phyloP scores from a whole-genome alignment of 2,329 filamentous ascomycete species.

The Alternaria brassicicola region DNA sequence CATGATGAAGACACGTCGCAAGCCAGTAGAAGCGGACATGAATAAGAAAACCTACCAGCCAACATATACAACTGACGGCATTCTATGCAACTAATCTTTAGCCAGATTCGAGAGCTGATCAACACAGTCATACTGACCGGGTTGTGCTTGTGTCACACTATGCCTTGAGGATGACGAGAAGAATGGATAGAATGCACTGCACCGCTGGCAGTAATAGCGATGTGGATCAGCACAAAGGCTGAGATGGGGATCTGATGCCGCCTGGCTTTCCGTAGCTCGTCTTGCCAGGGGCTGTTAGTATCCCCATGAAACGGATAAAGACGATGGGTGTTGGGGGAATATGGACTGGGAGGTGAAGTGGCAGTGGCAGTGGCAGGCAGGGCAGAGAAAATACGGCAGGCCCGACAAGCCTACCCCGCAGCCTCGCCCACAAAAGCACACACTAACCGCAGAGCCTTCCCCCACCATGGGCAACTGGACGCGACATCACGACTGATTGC shows the following conservation, averaged over 20 bases:
- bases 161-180: too few relatives aligned
- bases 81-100: too few relatives aligned
- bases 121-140: too few relatives aligned
- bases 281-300: neutral
- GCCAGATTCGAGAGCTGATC: too few relatives aligned
- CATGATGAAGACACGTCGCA: neutral
- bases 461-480: slow-evolving; percentile 17
- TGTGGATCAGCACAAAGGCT: neutral
- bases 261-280: neutral
- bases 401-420: slow-evolving; percentile 32
- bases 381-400: slow-evolving; percentile 19
- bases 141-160: neutral
- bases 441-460: slow-evolving; percentile 33
- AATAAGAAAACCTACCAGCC: neutral
- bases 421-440: slow-evolving; percentile 37
- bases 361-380: neutral
- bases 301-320: neutral
- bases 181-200: neutral
- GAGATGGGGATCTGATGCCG: neutral
- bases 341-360: neutral
- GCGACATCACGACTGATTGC: neutral
- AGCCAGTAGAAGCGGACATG: neutral
- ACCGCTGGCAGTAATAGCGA: neutral
- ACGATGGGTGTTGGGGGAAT: neutral
- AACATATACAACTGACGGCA: neutral